A percentile compares a stretch with the other conserved stretches of the same genome.
Evolutionary conservation across 1,139 yeast genomes (phyloP).

Genomic region (Blastobotrys malaysiensis): DNA sequence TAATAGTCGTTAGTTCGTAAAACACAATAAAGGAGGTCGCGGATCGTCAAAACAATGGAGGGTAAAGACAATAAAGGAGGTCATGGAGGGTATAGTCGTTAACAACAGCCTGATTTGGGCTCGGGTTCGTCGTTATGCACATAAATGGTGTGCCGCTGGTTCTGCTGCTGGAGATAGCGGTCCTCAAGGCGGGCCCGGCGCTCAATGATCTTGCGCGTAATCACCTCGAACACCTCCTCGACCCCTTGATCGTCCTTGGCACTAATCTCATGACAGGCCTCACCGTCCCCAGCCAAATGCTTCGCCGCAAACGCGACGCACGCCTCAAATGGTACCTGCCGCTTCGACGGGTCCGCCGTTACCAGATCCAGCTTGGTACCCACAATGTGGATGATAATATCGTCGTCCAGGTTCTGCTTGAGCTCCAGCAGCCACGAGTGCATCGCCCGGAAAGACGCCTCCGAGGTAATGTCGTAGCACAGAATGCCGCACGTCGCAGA

Average conservation of each 20-base stretch:
- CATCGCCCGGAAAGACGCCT: conserved; percentile 89
- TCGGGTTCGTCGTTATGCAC: conserved; percentile 32
- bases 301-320: conserved; percentile 34
- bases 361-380: conserved; percentile 79
- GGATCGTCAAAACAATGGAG: background rate
- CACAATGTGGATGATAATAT: conserved; percentile 78
- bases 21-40: background rate
- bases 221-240: conserved; percentile 35
- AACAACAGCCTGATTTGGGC: conserved; percentile 21
- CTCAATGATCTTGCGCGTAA: conserved; percentile 31
- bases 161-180: conserved; percentile 22
- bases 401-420: conserved; percentile 78
- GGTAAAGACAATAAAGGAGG: too few species aligned
- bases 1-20: conserved; percentile 1
- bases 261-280: conserved; percentile 35
- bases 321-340: conserved; percentile 35
- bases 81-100: background rate
- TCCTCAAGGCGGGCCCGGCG: conserved; percentile 19
- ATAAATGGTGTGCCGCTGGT: conserved; percentile 28
- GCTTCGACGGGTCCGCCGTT: conserved; percentile 31
- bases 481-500: conserved; percentile 92
- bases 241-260: conserved; percentile 37
- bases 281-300: conserved; percentile 27
- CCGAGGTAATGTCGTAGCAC: conserved; percentile 86
- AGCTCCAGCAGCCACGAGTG: conserved; percentile 86